Conservation (phyloP, 2,329 filamentous ascomycete genomes). For the Cercospora janseana region DNA sequence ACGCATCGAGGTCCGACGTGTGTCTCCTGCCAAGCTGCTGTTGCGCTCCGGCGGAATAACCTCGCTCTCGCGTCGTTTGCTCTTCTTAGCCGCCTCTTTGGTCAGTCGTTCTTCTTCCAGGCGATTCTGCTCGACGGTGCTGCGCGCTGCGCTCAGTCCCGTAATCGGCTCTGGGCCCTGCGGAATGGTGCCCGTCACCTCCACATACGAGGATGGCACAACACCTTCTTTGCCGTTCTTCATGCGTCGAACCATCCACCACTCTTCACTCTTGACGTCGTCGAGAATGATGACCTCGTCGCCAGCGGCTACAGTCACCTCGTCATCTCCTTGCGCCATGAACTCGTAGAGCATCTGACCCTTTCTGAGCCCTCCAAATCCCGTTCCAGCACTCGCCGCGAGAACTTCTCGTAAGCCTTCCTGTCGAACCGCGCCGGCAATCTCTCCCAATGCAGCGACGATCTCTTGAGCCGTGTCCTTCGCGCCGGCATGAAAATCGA, state of each 20-base stretch:
- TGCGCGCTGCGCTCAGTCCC: slow-evolving; percentile 60
- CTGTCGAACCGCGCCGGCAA: slow-evolving; percentile 81
- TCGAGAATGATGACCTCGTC: slow-evolving; percentile 91
- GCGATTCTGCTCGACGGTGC: slow-evolving; percentile 72
- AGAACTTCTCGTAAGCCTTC: slow-evolving; percentile 83
- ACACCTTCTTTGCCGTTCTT: slow-evolving; percentile 95
- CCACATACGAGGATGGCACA: slow-evolving; percentile 93
- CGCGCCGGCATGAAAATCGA: slow-evolving; percentile 94
- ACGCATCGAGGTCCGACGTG: slow-evolving; percentile 24
- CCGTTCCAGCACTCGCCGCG: slow-evolving; percentile 68
- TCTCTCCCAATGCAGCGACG: slow-evolving; percentile 79
- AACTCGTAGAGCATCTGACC: slow-evolving; percentile 92
- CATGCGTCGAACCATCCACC: slow-evolving; percentile 91
- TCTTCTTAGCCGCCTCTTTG: slow-evolving; percentile 70
- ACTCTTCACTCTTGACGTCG: slow-evolving; percentile 89
- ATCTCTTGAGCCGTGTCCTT: slow-evolving; percentile 97
- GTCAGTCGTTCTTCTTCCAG: slow-evolving; percentile 80
- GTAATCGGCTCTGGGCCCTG: slow-evolving; percentile 50
- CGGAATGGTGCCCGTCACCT: slow-evolving; percentile 69
- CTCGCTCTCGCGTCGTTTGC: slow-evolving; percentile 56
- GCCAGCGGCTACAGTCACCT: slow-evolving; percentile 84
- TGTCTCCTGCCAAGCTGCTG: slow-evolving; percentile 66
- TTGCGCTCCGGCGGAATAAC: slow-evolving; percentile 72
- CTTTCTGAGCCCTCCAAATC: slow-evolving; percentile 64
- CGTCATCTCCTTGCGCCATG: slow-evolving; percentile 92